Evolutionary conservation across 371 early-diverging fungal genomes (phyloP).

Genomic region (Pancytospora philotis): DNA sequence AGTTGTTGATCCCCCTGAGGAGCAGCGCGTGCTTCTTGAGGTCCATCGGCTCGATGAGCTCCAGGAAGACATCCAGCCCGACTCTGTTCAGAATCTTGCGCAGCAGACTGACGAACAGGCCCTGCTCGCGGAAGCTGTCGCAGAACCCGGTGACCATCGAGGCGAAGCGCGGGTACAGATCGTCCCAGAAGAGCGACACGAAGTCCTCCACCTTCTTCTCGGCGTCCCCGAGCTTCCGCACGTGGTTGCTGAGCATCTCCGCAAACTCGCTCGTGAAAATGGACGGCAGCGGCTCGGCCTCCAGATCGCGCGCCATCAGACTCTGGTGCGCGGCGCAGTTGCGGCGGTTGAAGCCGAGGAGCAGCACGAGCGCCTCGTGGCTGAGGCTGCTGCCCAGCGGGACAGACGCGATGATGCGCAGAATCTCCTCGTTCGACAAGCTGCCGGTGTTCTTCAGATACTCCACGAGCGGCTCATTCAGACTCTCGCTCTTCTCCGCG

Average conservation of each 20-base stretch:
- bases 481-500: neutral
- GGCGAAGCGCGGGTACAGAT: neutral
- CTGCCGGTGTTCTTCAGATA: neutral
- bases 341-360: neutral
- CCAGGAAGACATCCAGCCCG: conserved; percentile 8
- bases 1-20: conserved; percentile 5
- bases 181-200: conserved; percentile 1
- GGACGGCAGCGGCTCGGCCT: neutral
- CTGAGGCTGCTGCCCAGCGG: neutral
- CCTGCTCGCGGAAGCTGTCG: neutral
- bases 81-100: conserved; percentile 9
- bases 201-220: conserved; percentile 2
- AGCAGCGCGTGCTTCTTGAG: conserved; percentile 8
- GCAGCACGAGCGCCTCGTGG: neutral
- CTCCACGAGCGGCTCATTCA: neutral
- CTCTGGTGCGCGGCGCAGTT: neutral
- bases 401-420: neutral
- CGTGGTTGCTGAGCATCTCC: neutral
- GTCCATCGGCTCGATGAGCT: neutral
- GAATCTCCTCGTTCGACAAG: neutral
- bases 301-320: neutral
- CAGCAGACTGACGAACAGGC: neutral
- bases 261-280: conserved; percentile 4
- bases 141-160: neutral
- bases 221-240: neutral